phyloP scores from a whole-genome alignment of 2,329 filamentous ascomycete species.

The Volutella citrinella region DNA sequence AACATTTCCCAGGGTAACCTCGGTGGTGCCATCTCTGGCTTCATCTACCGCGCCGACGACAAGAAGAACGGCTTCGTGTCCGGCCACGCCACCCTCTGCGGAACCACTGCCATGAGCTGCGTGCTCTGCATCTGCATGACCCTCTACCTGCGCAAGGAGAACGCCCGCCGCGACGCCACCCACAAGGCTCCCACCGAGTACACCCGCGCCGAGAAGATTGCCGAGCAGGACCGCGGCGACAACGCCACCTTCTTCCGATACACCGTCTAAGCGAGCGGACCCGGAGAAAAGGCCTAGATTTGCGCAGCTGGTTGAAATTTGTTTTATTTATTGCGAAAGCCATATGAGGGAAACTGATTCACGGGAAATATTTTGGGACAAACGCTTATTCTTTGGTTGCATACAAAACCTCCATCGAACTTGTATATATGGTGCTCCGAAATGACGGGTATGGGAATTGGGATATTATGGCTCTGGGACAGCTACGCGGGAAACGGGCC shows the following conservation, averaged over 20 bases:
- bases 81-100: conserved; percentile 58
- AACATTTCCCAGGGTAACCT: conserved; percentile 31
- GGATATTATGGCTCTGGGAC: too few relatives aligned
- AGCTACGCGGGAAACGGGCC: too few relatives aligned
- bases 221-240: conserved; percentile 55
- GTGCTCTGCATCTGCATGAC: conserved; percentile 54
- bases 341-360: too few relatives aligned
- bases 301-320: too few relatives aligned
- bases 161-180: conserved; percentile 47
- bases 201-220: conserved; percentile 49
- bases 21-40: conserved; percentile 33
- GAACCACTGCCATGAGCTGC: conserved; percentile 51
- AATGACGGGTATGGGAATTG: too few relatives aligned
- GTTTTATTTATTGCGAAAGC: too few relatives aligned
- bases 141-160: conserved; percentile 54
- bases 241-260: conserved; percentile 55
- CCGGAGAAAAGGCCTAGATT: too few relatives aligned
- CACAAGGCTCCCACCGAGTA: conserved; percentile 47
- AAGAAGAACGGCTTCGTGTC: conserved; percentile 53
- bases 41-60: conserved; percentile 37
- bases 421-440: too few relatives aligned
- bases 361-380: too few relatives aligned
- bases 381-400: too few relatives aligned
- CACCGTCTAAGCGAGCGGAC: conserved; percentile 45
- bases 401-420: too few relatives aligned